phyloP scores from a whole-genome alignment of 306 rosid genomes.

The Fragaria iinumae region DNA sequence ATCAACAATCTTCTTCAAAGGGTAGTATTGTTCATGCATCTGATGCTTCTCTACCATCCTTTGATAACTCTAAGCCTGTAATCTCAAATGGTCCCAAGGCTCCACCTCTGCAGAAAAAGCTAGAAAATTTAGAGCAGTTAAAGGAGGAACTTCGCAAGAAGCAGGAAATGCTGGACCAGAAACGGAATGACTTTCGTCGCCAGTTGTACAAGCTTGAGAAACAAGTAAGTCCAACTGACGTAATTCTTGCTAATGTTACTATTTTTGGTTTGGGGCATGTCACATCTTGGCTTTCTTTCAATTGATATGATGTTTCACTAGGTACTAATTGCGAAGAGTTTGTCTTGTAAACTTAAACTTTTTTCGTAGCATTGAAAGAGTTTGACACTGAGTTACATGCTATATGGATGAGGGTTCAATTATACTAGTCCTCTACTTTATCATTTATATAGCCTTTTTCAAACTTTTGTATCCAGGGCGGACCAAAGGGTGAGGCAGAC shows the following conservation, averaged over 20 bases:
- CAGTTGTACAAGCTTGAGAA: slow-evolving; percentile 77
- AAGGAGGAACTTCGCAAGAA: slow-evolving; percentile 96
- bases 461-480: slow-evolving; percentile 54
- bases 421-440: background rate
- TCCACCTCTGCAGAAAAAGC: slow-evolving; percentile 75
- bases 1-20: slow-evolving; percentile 58
- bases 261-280: slow-evolving; percentile 11
- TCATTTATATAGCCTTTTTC: slow-evolving; percentile 19
- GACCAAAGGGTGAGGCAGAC: slow-evolving; percentile 58
- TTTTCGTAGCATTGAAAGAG: slow-evolving; percentile 14
- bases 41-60: slow-evolving; percentile 48
- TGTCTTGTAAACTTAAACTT: slow-evolving; percentile 14
- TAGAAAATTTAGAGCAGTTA: slow-evolving; percentile 68
- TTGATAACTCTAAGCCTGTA: slow-evolving; percentile 51
- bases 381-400: background rate
- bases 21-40: slow-evolving; percentile 27
- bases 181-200: slow-evolving; percentile 79
- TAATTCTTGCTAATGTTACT: slow-evolving; percentile 12
- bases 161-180: slow-evolving; percentile 91
- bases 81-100: slow-evolving; percentile 59
- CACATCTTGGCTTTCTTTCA: slow-evolving; percentile 12
- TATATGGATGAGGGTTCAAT: background rate
- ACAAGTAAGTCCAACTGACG: slow-evolving; percentile 50
- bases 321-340: background rate
- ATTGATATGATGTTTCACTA: background rate